Base-by-base conservation (phyloP, 2,329 filamentous ascomycete species). In the Neofusicoccum parvum region DNA sequence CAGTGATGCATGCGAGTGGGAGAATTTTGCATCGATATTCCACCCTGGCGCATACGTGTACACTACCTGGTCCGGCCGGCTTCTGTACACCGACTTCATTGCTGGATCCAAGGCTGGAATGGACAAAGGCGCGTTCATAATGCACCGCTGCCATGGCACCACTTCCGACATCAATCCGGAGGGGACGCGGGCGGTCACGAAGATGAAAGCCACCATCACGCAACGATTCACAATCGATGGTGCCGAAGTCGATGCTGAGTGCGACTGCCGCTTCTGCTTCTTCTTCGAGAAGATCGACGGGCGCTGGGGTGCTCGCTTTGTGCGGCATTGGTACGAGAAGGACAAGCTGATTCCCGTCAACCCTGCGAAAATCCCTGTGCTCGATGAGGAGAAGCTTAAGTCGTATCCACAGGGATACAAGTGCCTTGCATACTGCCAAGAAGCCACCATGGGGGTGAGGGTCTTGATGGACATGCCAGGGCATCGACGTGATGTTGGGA, bases 201-300 rank as follows among this genome's bases (percentile, higher is more conserved):
- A 84, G 71, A 79, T 84, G 77, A 84, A 84, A 67, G 81, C 81
- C 0, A 83, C 79, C 3, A 83, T 83, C 65, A 83, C 82, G 0
- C 82, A 84, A 66, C 76, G 82, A 3, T 83, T 84, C 66, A 68
- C 70, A 1, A 70, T 83, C 2, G 77, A 80, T 20, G 78, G 74
- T 0, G 71, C 69, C 14, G 80, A 82, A 66, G 77, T 81, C 5
- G 82, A 84, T 62, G 81, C 78, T 0, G 82, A 84, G 59, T 74
- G 74, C 0, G 82, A 84, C 66, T 83, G 81, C 66, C 46, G 46
- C 9, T 49, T 49, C 20, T 49, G 46, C 20, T 49, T 49, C 17
- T 49, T 49, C 20, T 83, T 80, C 62, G 77, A 80, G 59, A 80
- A 80, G 68, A 64, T 72, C 1, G 71, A 78, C 27, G 75, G 70